Evolutionary conservation across 2,329 filamentous ascomycete species (phyloP), one percentile per base, ranked within the genome.

Genomic region (Lasiodiplodia theobromae): DNA sequence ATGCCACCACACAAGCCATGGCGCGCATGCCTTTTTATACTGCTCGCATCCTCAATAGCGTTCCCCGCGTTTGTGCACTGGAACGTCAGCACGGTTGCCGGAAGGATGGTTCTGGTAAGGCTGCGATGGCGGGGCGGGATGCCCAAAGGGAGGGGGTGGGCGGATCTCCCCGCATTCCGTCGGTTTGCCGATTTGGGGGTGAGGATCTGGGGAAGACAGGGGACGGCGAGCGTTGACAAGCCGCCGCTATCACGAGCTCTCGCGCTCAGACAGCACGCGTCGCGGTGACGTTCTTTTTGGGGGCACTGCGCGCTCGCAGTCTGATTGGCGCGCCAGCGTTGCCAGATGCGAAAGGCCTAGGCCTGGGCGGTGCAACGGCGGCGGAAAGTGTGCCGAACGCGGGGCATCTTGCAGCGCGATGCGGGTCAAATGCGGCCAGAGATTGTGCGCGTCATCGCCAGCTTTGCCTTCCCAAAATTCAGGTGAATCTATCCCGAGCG

Each of bases 381-480:
- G 52, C 51, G 65, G 65, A 67, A 67, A 54, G 65, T 60, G 65
- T 52, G 54, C 54, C 65, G 65, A 67, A 64, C 60, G 60, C 60
- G 60, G 60, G 47, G 60, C 60, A 64, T 47, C 44, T 11, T 25
- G 47, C 60, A 52, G 44, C 44, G 47, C 28, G 47, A 16, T 11
- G 21, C 37, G 14, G 51, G 51, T 53, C 14, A 12, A 34, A 34
- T 4, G 44, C 44, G 54, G 54, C 54, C 34, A 40, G 31, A 40
- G 54, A 34, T 40, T 37, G 34, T 37, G 54, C 54, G 31, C 34
- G 58, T 31, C 58, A 34, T 63, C 25, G 37, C 31, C 38, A 5
- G 3, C 21, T 10, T 28, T 34, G 10, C 25, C 57, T 6, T 18
- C 12, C 44, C 7, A 37, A 18, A 37, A 63, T 10, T 2, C 31